Evolutionary conservation across 2,329 filamentous ascomycete species (phyloP).

Genomic region (Eutypa lata): DNA sequence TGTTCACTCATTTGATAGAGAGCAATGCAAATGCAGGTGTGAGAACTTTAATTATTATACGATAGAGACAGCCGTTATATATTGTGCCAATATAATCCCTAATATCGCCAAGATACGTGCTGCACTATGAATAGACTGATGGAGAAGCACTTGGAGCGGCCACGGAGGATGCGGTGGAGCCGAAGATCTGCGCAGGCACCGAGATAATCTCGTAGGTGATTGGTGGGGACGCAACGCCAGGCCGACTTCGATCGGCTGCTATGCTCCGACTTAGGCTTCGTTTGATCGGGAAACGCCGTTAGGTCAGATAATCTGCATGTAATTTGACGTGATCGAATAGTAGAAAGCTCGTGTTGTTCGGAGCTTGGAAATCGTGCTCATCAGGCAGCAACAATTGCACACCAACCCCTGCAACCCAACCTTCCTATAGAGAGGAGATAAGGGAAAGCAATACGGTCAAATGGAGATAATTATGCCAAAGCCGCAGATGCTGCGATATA

Average conservation of each 20-base stretch:
- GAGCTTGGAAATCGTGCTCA: not conserved
- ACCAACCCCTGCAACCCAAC: not conserved
- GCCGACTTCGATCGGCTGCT: not conserved
- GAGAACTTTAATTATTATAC: no score
- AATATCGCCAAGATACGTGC: no score
- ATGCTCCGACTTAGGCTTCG: not conserved
- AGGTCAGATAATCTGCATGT: not conserved
- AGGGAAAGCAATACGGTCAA: no score
- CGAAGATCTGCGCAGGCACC: conserved; percentile 15
- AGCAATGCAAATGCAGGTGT: no score
- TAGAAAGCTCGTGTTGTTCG: not conserved
- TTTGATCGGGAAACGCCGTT: not conserved
- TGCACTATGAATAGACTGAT: no score
- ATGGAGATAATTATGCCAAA: no score
- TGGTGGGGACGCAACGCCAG: conserved; percentile 3
- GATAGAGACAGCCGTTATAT: no score
- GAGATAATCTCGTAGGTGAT: conserved; percentile 13
- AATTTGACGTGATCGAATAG: not conserved
- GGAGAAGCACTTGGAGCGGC: not conserved
- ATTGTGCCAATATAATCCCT: no score
- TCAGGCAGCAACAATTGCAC: not conserved
- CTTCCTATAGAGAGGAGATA: no score
- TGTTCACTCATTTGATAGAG: no score
- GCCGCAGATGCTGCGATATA: no score
- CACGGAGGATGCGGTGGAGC: not conserved